Percentiles rank a stretch among this genome's conserved stretches.
Conservation (phyloP, 1,284 basidiomycete species). For the Cutaneotrichosporon daszewskae region DNA sequence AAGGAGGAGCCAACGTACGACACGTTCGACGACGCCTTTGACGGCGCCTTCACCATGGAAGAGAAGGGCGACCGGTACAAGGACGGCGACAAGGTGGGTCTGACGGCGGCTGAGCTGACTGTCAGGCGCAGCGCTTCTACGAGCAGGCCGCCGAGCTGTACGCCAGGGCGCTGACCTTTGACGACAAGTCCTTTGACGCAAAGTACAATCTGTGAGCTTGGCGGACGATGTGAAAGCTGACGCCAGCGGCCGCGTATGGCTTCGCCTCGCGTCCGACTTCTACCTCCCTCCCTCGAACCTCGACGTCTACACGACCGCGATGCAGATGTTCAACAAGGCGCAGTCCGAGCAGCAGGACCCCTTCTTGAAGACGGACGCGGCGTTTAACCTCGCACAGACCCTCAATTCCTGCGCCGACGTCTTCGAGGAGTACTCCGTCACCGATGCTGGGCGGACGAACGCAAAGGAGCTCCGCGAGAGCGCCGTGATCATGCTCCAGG, state of each 20-base stretch:
- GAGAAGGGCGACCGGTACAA: slow-evolving; percentile 48
- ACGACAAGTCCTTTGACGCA: slow-evolving; percentile 37
- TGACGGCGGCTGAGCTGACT: too few species aligned
- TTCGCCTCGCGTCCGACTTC: slow-evolving; percentile 40
- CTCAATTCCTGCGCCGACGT: slow-evolving; percentile 35
- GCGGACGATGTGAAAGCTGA: neutral
- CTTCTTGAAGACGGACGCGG: slow-evolving; percentile 38
- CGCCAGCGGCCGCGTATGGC: slow-evolving; percentile 42
- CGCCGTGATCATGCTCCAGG: slow-evolving; percentile 27
- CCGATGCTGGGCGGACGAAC: neutral
- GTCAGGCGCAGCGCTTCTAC: slow-evolving; percentile 43
- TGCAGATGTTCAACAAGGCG: slow-evolving; percentile 34
- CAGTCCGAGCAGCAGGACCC: slow-evolving; percentile 23
- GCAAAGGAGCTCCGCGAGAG: slow-evolving; percentile 22
- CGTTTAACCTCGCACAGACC: slow-evolving; percentile 42
- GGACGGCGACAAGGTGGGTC: slow-evolving; percentile 47
- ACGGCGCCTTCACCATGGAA: slow-evolving; percentile 46
- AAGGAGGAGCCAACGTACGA: slow-evolving; percentile 41
- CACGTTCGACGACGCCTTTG: slow-evolving; percentile 46
- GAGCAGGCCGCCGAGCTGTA: slow-evolving; percentile 45
- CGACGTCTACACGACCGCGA: slow-evolving; percentile 18
- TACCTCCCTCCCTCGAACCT: slow-evolving; percentile 36
- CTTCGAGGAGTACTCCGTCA: slow-evolving; percentile 34
- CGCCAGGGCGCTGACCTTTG: slow-evolving; percentile 33
- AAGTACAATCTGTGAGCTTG: slow-evolving; percentile 45